Evolutionary conservation across 768 basidiomycete species (phyloP).

Genomic region (Holtermanniella nyarrowii): DNA sequence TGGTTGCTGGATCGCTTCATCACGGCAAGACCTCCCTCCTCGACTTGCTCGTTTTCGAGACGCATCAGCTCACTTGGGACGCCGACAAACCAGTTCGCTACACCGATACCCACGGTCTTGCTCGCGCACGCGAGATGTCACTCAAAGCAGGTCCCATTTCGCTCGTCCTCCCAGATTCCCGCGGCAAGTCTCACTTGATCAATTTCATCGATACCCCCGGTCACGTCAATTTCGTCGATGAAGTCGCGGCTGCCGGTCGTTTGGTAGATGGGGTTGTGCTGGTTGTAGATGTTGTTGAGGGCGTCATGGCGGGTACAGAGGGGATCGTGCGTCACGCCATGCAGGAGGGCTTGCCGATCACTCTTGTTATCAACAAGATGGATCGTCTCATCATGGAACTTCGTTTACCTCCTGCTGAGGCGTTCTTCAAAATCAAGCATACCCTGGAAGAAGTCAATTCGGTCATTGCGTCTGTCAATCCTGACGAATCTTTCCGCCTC

Average conservation of each 20-base stretch:
- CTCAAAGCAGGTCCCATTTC: constrained; percentile 98
- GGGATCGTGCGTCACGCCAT: constrained; percentile 76
- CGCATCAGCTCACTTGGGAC: constrained; percentile 89
- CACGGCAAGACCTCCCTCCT: constrained; percentile 94
- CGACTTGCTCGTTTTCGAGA: constrained; percentile 96
- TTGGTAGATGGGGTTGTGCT: constrained; percentile 82
- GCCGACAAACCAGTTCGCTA: constrained; percentile 82
- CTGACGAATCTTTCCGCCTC: constrained; percentile 73
- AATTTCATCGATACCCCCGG: constrained; percentile 96
- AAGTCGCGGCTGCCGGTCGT: constrained; percentile 78
- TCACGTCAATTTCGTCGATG: constrained; percentile 97
- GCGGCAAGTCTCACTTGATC: constrained; percentile 83
- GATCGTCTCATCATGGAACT: constrained; percentile 94
- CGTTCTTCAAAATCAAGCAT: constrained; percentile 98
- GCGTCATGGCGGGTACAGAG: constrained; percentile 92
- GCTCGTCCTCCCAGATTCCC: constrained; percentile 68
- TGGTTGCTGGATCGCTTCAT: constrained; percentile 90
- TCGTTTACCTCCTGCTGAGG: constrained; percentile 87
- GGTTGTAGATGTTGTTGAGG: constrained; percentile 97
- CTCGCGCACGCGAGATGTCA: constrained; percentile 79
- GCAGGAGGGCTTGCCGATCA: constrained; percentile 79
- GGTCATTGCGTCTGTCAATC: constrained; percentile 68
- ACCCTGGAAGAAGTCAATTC: constrained; percentile 98
- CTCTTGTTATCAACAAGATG: constrained; percentile 92
- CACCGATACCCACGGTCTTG: constrained; percentile 87